phyloP scores from a whole-genome alignment of 805 yeast genomes.

The Maudiozyma pseudohumilis region DNA sequence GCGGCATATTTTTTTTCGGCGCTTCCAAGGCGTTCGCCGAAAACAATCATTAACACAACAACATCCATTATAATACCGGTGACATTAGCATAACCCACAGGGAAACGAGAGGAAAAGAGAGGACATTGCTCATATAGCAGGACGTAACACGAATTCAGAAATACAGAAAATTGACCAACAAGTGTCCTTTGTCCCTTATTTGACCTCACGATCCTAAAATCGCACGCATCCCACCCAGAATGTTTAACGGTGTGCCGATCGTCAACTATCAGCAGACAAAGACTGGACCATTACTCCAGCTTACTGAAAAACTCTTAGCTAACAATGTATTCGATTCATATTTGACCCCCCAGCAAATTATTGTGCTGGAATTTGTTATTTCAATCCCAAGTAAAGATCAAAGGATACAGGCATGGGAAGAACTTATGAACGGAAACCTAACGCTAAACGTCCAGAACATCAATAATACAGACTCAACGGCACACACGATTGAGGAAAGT shows the following conservation, averaged over 20 bases:
- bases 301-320: slow-evolving; percentile 30
- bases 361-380: slow-evolving; percentile 39
- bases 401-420: slow-evolving; percentile 34
- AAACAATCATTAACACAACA: too few species aligned
- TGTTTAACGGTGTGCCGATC: slow-evolving; percentile 12
- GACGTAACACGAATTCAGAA: too few species aligned
- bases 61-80: too few species aligned
- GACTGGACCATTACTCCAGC: slow-evolving; percentile 22
- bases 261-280: slow-evolving; percentile 26
- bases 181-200: too few species aligned
- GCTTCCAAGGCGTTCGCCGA: too few species aligned
- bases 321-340: slow-evolving; percentile 38
- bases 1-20: too few species aligned
- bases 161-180: too few species aligned
- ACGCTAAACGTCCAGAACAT: slow-evolving; percentile 16
- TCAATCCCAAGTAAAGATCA: slow-evolving; percentile 22
- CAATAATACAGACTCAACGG: slow-evolving; percentile 3
- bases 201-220: too few species aligned
- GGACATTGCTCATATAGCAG: too few species aligned
- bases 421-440: slow-evolving; percentile 32
- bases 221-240: too few species aligned
- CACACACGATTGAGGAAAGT: slow-evolving; percentile 1
- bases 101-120: too few species aligned
- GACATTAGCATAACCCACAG: too few species aligned
- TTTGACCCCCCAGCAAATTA: slow-evolving; percentile 46